Base-by-base conservation (phyloP, 225 moss, liverwort and hornwort genomes). In the Sphagnum tenellum region DNA sequence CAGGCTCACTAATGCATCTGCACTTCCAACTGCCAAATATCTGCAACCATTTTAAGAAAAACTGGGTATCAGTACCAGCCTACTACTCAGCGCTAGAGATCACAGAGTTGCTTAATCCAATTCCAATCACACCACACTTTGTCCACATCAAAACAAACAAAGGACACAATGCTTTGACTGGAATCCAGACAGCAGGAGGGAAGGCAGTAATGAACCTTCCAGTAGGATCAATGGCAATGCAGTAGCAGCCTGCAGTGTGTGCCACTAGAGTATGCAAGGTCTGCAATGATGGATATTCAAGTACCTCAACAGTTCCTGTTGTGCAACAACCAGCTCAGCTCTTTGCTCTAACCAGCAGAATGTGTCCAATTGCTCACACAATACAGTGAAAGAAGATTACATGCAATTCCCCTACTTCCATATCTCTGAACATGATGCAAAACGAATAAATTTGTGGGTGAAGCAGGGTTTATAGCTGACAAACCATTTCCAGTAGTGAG, bases 211-310 rank as follows among this genome's bases (percentile, higher is more conserved):
- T 29, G 29, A 59, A 98, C 96, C 87, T 98, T 82, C 96, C 96
- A 77, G 96, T 90, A 49, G 90, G 96, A 73, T 98, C 96, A 67
- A 98, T 98, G 66, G 93, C 96, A 64, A 98, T 93, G 74, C 93
- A 98, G 63, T 98, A 93, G 78, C 90, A 98, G 57, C 96, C 96
- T 57, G 96, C 96, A 56, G 96, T 98, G 66, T 98, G 96, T 12
- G 96, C 92, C 49, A 89, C 80, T 55, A 98, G 81, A 12, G 98
- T 93, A 72, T 89, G 87, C 67, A 92, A 80, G 51, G 98, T 98
- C 70, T 98, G 98, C 62, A 98, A 86, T 45, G 93, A 79, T 61
- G 98, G 98, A 75, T 98, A 98, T 48, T 90, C 88, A 55, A 98
- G 76, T 48, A 98, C 98, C 80, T 93, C 93, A 67, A 93, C 98